Evolutionary conservation across 148 eudicot genomes (phyloP).

Genomic region (Fagopyrum homotropicum): DNA sequence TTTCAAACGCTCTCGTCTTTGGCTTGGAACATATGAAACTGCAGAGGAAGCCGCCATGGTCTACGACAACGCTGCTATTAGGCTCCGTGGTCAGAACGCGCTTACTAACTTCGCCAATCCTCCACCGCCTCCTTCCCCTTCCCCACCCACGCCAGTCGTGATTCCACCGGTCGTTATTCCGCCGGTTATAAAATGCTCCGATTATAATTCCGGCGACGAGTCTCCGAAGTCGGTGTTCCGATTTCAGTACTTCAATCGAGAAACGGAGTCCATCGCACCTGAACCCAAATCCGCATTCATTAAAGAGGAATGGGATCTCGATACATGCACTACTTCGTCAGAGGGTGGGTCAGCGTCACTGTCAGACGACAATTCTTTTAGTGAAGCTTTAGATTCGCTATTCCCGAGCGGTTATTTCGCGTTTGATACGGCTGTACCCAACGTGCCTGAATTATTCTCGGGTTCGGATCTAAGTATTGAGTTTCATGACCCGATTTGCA

Average conservation of each 20-base stretch:
- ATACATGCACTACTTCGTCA: not conserved
- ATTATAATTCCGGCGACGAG: slow-evolving; percentile 25
- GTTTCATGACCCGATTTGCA: not conserved
- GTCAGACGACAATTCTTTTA: not conserved
- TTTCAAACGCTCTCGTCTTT: slow-evolving; percentile 45
- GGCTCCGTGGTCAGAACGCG: not conserved
- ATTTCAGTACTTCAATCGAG: slow-evolving; percentile 18
- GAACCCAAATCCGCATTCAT: not conserved
- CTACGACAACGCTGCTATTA: slow-evolving; percentile 5
- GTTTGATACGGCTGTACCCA: not conserved
- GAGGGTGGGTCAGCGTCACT: not conserved
- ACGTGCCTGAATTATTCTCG: not conserved
- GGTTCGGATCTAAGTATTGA: not conserved
- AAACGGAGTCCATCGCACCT: slow-evolving; percentile 20
- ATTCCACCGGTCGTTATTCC: slow-evolving; percentile 2
- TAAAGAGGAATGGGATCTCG: not conserved
- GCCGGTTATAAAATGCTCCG: slow-evolving; percentile 9
- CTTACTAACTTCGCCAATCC: slow-evolving; percentile 35
- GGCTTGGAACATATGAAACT: slow-evolving; percentile 73
- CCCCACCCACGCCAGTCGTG: not conserved
- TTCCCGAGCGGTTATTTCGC: not conserved
- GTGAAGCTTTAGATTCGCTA: not conserved
- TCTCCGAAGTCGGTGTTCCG: slow-evolving; percentile 69
- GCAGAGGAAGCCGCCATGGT: slow-evolving; percentile 85
- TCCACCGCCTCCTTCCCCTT: not conserved